phyloP scores from a whole-genome alignment of 306 rosid genomes.

The Boehmeria nivea region DNA sequence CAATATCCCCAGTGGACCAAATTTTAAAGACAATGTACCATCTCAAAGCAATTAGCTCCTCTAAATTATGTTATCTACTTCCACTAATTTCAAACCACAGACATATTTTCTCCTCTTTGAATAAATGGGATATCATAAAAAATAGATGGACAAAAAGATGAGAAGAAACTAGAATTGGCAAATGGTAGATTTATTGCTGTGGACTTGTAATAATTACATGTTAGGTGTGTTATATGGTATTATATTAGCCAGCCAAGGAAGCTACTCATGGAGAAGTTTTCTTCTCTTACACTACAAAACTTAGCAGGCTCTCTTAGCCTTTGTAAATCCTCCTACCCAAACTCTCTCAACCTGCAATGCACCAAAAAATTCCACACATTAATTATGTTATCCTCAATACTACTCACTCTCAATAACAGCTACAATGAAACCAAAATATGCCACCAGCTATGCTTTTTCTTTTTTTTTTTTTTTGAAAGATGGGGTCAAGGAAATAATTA shows the following conservation, averaged over 20 bases:
- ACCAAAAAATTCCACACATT: constrained; percentile 20
- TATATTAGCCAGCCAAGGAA: constrained; percentile 33
- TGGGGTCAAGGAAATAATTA: neutral
- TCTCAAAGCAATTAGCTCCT: neutral
- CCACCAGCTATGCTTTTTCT: neutral
- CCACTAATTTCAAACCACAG: neutral
- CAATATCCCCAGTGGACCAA: neutral
- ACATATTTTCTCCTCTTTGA: neutral
- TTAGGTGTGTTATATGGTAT: constrained; percentile 39
- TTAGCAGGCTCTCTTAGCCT: constrained; percentile 31
- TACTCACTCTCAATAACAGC: no score
- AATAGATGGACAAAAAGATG: neutral
- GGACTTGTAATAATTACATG: constrained; percentile 35
- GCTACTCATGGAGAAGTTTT: constrained; percentile 24
- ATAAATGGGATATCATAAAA: neutral
- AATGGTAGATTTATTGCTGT: constrained; percentile 13
- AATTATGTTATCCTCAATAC: constrained; percentile 15
- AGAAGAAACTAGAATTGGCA: neutral
- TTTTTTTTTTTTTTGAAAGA: neutral
- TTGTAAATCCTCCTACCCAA: constrained; percentile 10
- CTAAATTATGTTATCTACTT: neutral
- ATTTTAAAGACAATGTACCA: neutral
- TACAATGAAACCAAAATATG: neutral
- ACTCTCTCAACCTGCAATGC: constrained; percentile 43
- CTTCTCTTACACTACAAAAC: constrained; percentile 44